These are phyloP conservation scores for Fusarium liriodendri DNA, from an alignment of 2,329 filamentous ascomycete species.

Conservation along the genomic window DNA sequence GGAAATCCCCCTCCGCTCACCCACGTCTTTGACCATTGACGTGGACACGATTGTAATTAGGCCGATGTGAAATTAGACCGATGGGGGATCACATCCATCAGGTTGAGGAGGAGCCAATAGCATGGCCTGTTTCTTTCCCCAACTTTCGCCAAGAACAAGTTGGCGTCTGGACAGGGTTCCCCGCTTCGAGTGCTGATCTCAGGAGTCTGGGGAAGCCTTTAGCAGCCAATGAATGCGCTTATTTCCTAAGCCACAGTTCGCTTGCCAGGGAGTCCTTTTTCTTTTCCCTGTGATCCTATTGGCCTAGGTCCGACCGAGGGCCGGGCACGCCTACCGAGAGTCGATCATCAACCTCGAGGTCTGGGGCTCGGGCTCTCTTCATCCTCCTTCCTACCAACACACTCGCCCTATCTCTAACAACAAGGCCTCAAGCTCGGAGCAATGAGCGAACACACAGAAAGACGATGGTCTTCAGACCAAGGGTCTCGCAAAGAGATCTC, in stretches of 20 bases:
- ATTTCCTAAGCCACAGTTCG: neutral
- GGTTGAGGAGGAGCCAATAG: too few relatives aligned
- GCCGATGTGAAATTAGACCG: neutral
- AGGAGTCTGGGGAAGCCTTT: neutral
- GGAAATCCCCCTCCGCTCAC: too few relatives aligned
- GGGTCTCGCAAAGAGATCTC: neutral
- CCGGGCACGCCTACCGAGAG: neutral
- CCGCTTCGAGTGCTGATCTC: neutral
- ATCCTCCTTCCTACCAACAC: neutral
- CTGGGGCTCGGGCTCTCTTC: neutral
- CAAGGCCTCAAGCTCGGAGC: neutral
- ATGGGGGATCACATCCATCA: neutral
- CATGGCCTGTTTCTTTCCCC: neutral
- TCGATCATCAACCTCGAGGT: neutral
- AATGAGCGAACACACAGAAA: neutral
- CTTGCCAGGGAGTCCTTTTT: neutral
- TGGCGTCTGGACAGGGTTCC: neutral
- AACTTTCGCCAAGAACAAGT: neutral
- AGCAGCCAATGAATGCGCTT: neutral
- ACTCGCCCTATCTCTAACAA: neutral
- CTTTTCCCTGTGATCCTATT: neutral
- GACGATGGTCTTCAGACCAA: neutral
- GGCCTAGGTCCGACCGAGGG: neutral
- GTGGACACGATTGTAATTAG: too few relatives aligned
- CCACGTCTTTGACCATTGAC: too few relatives aligned